Evolutionary conservation across 169 alveolate genomes (phyloP), one percentile per base, ranked within the genome.

Genomic region (Plasmodium cynomolgi): DNA sequence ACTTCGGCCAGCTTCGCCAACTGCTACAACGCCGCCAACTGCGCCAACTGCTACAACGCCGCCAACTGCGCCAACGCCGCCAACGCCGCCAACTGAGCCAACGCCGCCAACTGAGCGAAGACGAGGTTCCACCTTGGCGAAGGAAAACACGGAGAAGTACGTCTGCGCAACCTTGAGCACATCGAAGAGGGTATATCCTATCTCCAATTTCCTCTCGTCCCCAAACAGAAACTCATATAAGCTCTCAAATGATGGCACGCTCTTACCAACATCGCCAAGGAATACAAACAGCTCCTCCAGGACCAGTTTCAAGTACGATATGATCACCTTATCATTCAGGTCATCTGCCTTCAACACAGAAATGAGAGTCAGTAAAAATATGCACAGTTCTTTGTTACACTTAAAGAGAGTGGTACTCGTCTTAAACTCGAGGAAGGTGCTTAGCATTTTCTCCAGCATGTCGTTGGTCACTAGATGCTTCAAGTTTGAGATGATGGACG

Each of bases 341-440:
- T 77, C 33, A 2, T 54, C 84, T 1, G 31, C 85, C 31, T 74
- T 74, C 33, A 86, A 44, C 26, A 79, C 54, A 17, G 85, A 86
- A 33, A 86, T 77, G 4, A 86, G 44, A 7, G 85, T 79, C 29
- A 86, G 47, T 9, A 86, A 26, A 2, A 86, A 86, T 7, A 86
- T 17, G 4, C 82, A 33, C 47, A 86, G 81, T 11, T 86, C 93
- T 26, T 77, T 86, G n/a, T 86, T 86, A 77, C 47, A 79, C 41
- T 86, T 86, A 44, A 71, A 86, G 0, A n/a, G 9, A 31, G 7
- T 33, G 34, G 73, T 86, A 1, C 33, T 31, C 29, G 58, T 56
- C n/a, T 77, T 86, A 56, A 29, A 86, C 23, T 86, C 83, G 13
- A 86, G 20, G 29, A 86, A 86, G 17, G 93, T 75, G 11, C 74